Conservation (phyloP, 192 early-diverging fungal genomes). For the Gigaspora rosea region DNA sequence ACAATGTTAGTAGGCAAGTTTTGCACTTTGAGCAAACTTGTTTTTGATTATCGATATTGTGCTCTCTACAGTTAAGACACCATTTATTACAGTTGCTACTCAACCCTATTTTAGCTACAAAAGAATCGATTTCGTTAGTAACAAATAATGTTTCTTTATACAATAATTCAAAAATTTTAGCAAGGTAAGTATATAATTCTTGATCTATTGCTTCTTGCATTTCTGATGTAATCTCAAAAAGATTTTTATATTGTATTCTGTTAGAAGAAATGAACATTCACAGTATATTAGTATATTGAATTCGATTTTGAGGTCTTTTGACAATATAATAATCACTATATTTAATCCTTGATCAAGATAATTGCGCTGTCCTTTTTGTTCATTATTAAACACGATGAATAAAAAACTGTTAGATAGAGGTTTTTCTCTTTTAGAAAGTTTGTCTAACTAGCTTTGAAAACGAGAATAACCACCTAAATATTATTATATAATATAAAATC, state of each 20-base stretch:
- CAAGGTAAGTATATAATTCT: constrained; percentile 25
- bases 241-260: constrained; percentile 17
- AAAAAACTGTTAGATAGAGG: background rate
- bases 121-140: constrained; percentile 9
- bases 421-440: background rate
- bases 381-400: background rate
- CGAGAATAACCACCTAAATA: too few species aligned
- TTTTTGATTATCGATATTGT: constrained; percentile 29
- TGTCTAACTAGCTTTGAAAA: background rate
- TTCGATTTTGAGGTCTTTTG: background rate
- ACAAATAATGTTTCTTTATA: constrained; percentile 23
- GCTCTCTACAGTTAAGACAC: background rate
- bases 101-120: background rate
- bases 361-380: constrained; percentile 21
- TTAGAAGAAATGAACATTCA: constrained; percentile 7
- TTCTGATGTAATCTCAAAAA: constrained; percentile 13
- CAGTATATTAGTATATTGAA: constrained; percentile 17
- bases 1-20: background rate
- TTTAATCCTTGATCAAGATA: constrained; percentile 23
- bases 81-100: background rate
- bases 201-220: constrained; percentile 14
- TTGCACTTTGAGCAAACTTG: constrained; percentile 13
- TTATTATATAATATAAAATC: too few species aligned
- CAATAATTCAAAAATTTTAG: constrained; percentile 15
- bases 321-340: background rate